These are phyloP conservation scores for Xerophyta viscosa DNA, from an alignment of 106 monocot species.

Conservation along the genomic window DNA sequence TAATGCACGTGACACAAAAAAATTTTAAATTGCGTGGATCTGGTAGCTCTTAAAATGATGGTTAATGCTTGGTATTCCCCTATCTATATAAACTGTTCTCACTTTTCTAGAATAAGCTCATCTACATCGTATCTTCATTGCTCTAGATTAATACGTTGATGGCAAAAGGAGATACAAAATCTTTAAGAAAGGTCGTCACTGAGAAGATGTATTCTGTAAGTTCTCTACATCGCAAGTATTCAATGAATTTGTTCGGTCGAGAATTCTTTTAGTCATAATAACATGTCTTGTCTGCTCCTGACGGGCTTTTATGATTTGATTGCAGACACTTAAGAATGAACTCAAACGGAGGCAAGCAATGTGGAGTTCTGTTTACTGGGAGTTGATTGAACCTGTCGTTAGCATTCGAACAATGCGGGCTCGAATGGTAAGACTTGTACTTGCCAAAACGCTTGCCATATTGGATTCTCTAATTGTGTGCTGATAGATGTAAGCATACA, in stretches of 20 bases:
- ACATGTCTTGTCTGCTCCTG: no score
- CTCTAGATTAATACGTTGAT: conserved; percentile 75
- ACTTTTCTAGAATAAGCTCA: no score
- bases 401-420: conserved; percentile 82
- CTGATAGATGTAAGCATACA: no score
- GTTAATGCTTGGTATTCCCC: no score
- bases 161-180: conserved; percentile 67
- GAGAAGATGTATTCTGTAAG: conserved; percentile 98
- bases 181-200: conserved; percentile 77
- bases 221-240: not conserved
- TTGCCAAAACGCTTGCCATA: no score
- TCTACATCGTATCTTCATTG: no score
- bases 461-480: no score
- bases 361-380: conserved; percentile 88
- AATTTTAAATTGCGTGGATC: no score
- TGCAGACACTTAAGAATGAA: conserved; percentile 89
- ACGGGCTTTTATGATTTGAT: conserved; percentile 1
- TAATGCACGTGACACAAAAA: no score
- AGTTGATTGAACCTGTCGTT: conserved; percentile 69
- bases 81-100: not conserved
- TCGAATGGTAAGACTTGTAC: conserved; percentile 65
- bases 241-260: no score
- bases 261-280: no score
- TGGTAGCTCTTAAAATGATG: no score
- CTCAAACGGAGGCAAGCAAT: conserved; percentile 74